phyloP scores from a whole-genome alignment of 2,329 filamentous ascomycete genomes.

The Fusarium abutilonis region DNA sequence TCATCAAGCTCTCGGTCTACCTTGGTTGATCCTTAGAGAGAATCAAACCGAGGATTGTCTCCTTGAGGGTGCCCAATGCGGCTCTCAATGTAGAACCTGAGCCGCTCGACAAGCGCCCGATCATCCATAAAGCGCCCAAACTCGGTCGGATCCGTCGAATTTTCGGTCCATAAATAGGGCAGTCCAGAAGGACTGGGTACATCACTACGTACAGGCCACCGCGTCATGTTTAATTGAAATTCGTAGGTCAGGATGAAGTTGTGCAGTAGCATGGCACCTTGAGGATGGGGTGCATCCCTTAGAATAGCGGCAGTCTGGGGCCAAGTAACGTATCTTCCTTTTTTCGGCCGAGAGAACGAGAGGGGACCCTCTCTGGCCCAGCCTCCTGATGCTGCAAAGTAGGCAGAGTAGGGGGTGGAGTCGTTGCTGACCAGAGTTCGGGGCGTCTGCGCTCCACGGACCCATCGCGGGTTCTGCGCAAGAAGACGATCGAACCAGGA shows the following conservation, averaged over 20 bases:
- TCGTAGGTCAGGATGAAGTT: constrained; percentile 57
- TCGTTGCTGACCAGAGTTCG: constrained; percentile 47
- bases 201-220: constrained; percentile 52
- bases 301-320: constrained; percentile 60
- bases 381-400: constrained; percentile 47
- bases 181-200: constrained; percentile 44
- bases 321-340: constrained; percentile 58
- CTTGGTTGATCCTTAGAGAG: constrained; percentile 18
- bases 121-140: constrained; percentile 57
- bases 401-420: constrained; percentile 47
- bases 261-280: constrained; percentile 61
- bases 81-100: constrained; percentile 55
- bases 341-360: constrained; percentile 46
- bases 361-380: constrained; percentile 32
- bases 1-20: no score
- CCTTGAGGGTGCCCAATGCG: constrained; percentile 56
- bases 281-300: constrained; percentile 59
- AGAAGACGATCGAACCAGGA: constrained; percentile 58
- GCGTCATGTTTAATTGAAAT: constrained; percentile 47
- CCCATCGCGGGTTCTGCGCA: constrained; percentile 61
- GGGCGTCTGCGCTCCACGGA: constrained; percentile 60
- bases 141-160: constrained; percentile 49
- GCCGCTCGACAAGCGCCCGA: constrained; percentile 53
- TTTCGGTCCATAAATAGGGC: constrained; percentile 29
- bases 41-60: constrained; percentile 50